A percentile compares a stretch with the other conserved stretches of the same genome.
These are phyloP conservation scores for Nothophaeocryptopus gaeumannii DNA, from an alignment of 2,329 filamentous ascomycete genomes.

Conservation along the genomic window DNA sequence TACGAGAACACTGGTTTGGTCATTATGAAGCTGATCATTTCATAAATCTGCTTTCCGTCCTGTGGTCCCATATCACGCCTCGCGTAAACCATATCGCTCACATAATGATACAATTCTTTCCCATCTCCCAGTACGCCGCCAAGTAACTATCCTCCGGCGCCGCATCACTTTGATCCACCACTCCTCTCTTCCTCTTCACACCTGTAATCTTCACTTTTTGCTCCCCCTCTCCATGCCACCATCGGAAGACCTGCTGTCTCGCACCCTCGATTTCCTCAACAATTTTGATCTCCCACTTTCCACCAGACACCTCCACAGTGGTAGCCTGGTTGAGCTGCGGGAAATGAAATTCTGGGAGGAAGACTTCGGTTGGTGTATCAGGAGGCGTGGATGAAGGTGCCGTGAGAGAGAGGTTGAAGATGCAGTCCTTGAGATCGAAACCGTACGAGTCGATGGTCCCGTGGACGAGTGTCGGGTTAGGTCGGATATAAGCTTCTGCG, in stretches of 20 bases:
- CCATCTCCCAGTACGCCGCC: conserved; percentile 54
- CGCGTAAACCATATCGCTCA: conserved; percentile 19
- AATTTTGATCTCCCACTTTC: conserved; percentile 81
- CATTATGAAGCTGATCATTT: too few species aligned
- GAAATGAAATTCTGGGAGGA: conserved; percentile 89
- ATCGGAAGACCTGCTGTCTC: conserved; percentile 70
- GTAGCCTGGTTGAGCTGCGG: conserved; percentile 62
- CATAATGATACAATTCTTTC: conserved; percentile 45
- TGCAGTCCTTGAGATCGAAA: conserved; percentile 78
- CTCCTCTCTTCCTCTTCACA: conserved; percentile 56
- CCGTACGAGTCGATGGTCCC: conserved; percentile 69
- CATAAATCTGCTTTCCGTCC: too few species aligned
- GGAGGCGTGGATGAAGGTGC: conserved; percentile 60
- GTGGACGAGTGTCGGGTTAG: conserved; percentile 71
- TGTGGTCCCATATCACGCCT: too few species aligned
- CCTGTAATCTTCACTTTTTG: conserved; percentile 77
- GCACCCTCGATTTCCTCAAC: conserved; percentile 65
- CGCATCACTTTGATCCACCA: conserved; percentile 42
- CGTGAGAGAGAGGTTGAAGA: conserved; percentile 69
- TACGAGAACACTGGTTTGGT: too few species aligned
- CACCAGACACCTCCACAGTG: conserved; percentile 72
- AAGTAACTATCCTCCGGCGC: conserved; percentile 73
- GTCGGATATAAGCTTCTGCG: conserved; percentile 88
- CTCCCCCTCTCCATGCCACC: conserved; percentile 89
- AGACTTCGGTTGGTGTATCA: conserved; percentile 73